Base-by-base conservation (phyloP, 2,329 filamentous ascomycete species). In the Arthrobotrys conoides region DNA sequence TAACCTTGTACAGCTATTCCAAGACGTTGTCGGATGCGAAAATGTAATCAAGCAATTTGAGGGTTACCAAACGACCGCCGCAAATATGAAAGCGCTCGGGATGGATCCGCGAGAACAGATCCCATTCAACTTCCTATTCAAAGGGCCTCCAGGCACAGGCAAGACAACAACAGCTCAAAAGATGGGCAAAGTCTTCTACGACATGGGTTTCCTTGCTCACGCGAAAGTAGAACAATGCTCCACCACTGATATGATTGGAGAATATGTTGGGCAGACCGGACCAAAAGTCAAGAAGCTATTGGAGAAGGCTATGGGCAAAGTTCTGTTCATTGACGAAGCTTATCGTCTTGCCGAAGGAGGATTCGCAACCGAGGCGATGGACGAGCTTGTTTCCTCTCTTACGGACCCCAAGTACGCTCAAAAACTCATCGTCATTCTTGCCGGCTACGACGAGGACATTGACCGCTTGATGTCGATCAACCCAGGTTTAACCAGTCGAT, bases 81-180 rank as follows among this genome's bases (percentile, higher is more conserved):
- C 84, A 9, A 87, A 85, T 1, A 86, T 90, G 85, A 87, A 87
- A 46, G 79, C 83, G 1, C 83, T 87, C 0, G 86, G 85, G 0
- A 83, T 90, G 82, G 88, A 92, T 80, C 88, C 89, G 1, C 86
- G 86, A 5, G 86, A 88, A 10, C 84, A 88, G 8, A 86, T 92
- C 0, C 90, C 91, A 0, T 91, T 91, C 82, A 91, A 88, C 80
- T 92, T 92, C 80, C 81, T 93, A 0, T 93, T 93, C 84, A 93
- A 88, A 0, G 91, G 91, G 0, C 86, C 88, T 67, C 90, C 59
- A 80, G 81, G 81, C 16, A 82, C 80, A 20, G 81, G 81, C 53
- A 82, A 82, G 61, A 81, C 80, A 48, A 81, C 77, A 27, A 75
- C 77, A 16, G 81, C 81, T 51, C 71, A 67, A 41, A 69, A 78